Percentiles rank a stretch among this genome's conserved stretches.
Conservation (phyloP, 768 basidiomycete genomes). For the Mycena haematopus region DNA sequence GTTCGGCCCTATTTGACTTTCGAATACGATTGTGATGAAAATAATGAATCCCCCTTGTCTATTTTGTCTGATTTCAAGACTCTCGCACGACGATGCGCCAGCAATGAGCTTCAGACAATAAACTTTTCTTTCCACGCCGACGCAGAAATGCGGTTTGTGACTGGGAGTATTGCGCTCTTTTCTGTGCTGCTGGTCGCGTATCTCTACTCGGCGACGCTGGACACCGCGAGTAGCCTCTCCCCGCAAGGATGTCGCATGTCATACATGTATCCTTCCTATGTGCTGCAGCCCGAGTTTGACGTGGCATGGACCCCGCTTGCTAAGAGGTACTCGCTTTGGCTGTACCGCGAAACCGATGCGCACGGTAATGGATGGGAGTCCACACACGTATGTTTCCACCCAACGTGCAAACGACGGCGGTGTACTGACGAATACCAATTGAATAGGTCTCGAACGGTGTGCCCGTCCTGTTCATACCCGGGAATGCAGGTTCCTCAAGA, state of each 20-base stretch:
- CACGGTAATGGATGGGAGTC: constrained; percentile 68
- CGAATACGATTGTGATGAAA: constrained; percentile 24
- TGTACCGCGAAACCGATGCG: constrained; percentile 77
- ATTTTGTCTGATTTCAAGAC: too few relatives aligned
- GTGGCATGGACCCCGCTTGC: constrained; percentile 74
- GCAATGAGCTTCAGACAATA: constrained; percentile 6
- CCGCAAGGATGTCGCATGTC: constrained; percentile 97
- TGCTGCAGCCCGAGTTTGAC: constrained; percentile 73
- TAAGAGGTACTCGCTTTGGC: constrained; percentile 79
- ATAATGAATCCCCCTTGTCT: constrained; percentile 27
- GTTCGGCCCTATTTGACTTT: neutral
- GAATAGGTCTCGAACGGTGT: constrained; percentile 50
- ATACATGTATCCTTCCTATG: constrained; percentile 93
- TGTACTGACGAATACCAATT: constrained; percentile 7
- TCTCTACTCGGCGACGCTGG: constrained; percentile 51
- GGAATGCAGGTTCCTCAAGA: constrained; percentile 93
- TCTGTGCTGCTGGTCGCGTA: constrained; percentile 41
- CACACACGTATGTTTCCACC: constrained; percentile 54
- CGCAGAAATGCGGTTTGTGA: constrained; percentile 26
- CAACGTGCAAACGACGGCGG: neutral
- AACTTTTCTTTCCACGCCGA: constrained; percentile 6
- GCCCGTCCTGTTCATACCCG: constrained; percentile 97
- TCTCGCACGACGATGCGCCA: neutral
- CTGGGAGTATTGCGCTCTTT: constrained; percentile 44
- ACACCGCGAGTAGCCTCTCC: constrained; percentile 61